Conservation (phyloP, 1,284 basidiomycete genomes). For the Gymnopus androsaceus region DNA sequence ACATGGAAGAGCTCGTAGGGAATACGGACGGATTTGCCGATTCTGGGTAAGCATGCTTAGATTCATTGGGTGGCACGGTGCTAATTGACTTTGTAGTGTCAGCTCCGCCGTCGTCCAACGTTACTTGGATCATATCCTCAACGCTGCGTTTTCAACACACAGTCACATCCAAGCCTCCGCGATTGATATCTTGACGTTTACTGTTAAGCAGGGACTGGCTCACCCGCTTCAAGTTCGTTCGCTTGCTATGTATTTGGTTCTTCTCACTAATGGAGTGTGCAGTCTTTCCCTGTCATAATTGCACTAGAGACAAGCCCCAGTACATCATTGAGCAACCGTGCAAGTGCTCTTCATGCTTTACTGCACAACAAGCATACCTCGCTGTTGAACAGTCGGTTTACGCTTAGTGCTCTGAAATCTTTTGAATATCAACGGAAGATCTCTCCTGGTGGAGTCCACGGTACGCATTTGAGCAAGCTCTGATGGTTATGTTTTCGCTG, state of each 20-base stretch:
- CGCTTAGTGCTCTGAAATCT: constrained; percentile 75
- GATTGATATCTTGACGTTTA: constrained; percentile 89
- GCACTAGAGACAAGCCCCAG: constrained; percentile 87
- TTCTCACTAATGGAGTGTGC: constrained; percentile 13
- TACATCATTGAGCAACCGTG: constrained; percentile 65
- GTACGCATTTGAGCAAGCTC: constrained; percentile 30
- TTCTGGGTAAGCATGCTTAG: constrained; percentile 66
- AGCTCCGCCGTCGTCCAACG: constrained; percentile 93
- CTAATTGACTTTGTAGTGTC: constrained; percentile 56
- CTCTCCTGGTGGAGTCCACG: constrained; percentile 46
- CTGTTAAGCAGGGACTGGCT: constrained; percentile 91
- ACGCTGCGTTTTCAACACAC: constrained; percentile 76
- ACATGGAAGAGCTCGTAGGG: constrained; percentile 92
- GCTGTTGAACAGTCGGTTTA: constrained; percentile 83
- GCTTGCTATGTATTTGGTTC: neutral
- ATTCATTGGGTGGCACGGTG: neutral
- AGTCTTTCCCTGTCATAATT: constrained; percentile 92
- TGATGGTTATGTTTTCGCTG: neutral
- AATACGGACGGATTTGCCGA: constrained; percentile 94
- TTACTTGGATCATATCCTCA: constrained; percentile 82
- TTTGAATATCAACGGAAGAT: constrained; percentile 83
- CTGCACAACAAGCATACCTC: constrained; percentile 90
- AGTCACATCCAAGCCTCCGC: constrained; percentile 79
- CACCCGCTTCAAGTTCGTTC: constrained; percentile 83
- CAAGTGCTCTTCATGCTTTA: constrained; percentile 78